Conservation (phyloP, 306 rosid species). For the Astragalus membranaceus region DNA sequence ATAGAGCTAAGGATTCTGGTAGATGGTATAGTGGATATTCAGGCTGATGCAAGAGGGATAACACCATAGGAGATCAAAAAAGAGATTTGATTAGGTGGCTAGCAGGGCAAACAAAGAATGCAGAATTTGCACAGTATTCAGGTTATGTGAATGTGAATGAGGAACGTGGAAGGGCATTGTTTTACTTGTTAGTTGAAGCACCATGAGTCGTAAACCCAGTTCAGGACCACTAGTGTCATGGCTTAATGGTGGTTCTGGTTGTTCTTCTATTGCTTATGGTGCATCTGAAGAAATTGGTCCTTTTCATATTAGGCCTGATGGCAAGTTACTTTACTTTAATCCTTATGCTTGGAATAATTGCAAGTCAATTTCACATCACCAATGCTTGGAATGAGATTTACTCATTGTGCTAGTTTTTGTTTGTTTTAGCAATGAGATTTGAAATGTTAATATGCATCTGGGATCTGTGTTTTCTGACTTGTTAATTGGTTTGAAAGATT, state of each 20-base stretch:
- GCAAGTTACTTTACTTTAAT: slow-evolving; percentile 75
- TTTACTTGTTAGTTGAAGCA: slow-evolving; percentile 87
- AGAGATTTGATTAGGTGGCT: too few relatives aligned
- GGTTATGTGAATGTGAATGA: slow-evolving; percentile 85
- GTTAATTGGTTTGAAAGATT: too few relatives aligned
- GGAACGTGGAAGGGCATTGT: slow-evolving; percentile 73
- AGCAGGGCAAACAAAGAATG: too few relatives aligned
- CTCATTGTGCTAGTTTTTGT: too few relatives aligned
- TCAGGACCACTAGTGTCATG: slow-evolving; percentile 84
- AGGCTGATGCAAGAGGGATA: too few relatives aligned
- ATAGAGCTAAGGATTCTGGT: too few relatives aligned
- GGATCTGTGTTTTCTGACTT: too few relatives aligned
- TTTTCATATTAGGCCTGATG: slow-evolving; percentile 71
- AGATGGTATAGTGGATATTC: too few relatives aligned
- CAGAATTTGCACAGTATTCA: too few relatives aligned
- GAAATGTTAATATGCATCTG: too few relatives aligned
- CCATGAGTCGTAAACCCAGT: slow-evolving; percentile 45
- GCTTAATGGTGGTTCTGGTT: slow-evolving; percentile 99
- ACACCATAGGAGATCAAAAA: too few relatives aligned
- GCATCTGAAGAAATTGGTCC: slow-evolving; percentile 96
- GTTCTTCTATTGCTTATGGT: slow-evolving; percentile 96
- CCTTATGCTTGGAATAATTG: slow-evolving; percentile 91
- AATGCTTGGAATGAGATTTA: not conserved
- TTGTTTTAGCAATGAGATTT: too few relatives aligned
- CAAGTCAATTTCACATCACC: slow-evolving; percentile 26